Conservation (phyloP, 129 eudicot genomes). For the Helichrysum umbraculigerum region DNA sequence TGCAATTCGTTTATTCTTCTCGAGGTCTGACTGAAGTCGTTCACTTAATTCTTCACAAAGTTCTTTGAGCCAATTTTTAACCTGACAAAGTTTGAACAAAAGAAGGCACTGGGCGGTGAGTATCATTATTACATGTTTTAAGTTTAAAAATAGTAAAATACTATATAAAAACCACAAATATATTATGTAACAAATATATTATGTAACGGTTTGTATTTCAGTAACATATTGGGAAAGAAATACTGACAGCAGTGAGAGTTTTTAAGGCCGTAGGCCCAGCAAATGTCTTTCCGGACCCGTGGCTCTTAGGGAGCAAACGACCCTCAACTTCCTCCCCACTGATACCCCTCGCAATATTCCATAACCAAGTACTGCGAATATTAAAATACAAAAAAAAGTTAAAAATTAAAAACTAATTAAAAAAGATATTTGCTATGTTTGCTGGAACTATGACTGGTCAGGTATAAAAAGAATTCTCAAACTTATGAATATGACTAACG, state of each 20-base stretch:
- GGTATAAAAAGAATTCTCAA: neutral
- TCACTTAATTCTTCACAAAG: conserved; percentile 89
- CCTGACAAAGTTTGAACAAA: conserved; percentile 43
- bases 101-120: neutral
- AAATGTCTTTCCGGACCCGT: conserved; percentile 91
- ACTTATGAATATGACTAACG: neutral
- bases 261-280: conserved; percentile 74
- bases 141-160: neutral
- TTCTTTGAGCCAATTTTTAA: conserved; percentile 80
- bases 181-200: neutral
- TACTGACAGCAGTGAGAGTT: conserved; percentile 57
- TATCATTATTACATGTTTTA: neutral
- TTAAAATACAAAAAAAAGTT: neutral
- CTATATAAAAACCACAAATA: neutral
- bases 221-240: conserved; percentile 13
- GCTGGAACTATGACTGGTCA: neutral
- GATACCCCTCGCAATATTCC: conserved; percentile 92
- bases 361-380: conserved; percentile 79
- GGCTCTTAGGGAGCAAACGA: conserved; percentile 91
- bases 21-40: conserved; percentile 77
- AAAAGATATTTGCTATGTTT: neutral
- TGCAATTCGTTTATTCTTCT: conserved; percentile 80
- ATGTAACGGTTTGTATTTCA: neutral
- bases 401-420: neutral
- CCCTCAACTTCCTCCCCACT: conserved; percentile 95